These are phyloP conservation scores for Fonsecaea pugnacius DNA, from an alignment of 2,329 filamentous ascomycete species.

Conservation along the genomic window DNA sequence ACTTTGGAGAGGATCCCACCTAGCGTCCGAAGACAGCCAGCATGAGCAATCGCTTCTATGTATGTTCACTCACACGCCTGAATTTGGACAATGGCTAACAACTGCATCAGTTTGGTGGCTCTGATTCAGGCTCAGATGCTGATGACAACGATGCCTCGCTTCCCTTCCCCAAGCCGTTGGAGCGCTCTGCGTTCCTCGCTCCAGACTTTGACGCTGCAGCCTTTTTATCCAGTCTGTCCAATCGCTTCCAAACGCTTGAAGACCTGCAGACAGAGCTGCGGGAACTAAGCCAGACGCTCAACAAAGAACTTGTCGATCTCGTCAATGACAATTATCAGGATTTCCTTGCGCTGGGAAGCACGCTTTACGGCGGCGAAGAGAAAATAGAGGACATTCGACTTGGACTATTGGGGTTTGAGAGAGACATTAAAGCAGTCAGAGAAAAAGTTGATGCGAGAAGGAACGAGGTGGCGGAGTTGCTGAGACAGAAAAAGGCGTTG, in stretches of 20 bases:
- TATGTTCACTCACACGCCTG: not conserved
- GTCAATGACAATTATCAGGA: constrained; percentile 95
- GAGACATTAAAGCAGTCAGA: constrained; percentile 78
- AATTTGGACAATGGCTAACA: not conserved
- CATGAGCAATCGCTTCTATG: constrained; percentile 34
- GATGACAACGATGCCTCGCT: constrained; percentile 70
- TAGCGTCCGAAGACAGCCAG: not conserved
- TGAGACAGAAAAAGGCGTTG: constrained; percentile 62
- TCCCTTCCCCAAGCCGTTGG: constrained; percentile 84
- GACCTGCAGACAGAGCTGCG: constrained; percentile 87
- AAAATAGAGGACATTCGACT: constrained; percentile 88
- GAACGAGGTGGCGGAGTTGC: constrained; percentile 64
- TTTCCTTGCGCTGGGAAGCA: constrained; percentile 80
- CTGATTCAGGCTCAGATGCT: constrained; percentile 49
- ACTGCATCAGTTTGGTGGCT: constrained; percentile 27
- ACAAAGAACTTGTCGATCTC: constrained; percentile 85
- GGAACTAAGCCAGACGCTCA: constrained; percentile 76
- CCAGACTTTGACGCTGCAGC: constrained; percentile 75
- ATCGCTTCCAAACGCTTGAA: constrained; percentile 93
- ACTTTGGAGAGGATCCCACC: not conserved
- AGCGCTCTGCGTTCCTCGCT: constrained; percentile 79
- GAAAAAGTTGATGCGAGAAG: constrained; percentile 66
- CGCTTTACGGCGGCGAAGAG: constrained; percentile 85
- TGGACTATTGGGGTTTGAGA: constrained; percentile 79
- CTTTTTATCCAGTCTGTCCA: constrained; percentile 81